phyloP scores from a whole-genome alignment of 1,284 basidiomycete species.

The Fomitopsis palustris region DNA sequence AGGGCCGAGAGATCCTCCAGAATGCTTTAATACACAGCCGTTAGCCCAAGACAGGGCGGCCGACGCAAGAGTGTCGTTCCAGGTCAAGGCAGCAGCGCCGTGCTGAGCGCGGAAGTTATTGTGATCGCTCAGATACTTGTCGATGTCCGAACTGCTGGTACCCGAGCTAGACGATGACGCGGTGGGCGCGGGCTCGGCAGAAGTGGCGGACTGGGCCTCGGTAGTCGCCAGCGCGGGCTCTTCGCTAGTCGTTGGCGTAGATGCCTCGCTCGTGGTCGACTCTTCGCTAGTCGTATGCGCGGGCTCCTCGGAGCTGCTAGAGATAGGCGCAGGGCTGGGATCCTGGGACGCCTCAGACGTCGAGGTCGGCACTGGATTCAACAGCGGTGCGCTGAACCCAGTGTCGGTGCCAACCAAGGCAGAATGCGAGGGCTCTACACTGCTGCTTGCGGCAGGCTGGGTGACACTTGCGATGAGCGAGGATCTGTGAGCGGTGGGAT shows the following conservation, averaged over 20 bases:
- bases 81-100: constrained; percentile 53
- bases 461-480: background rate
- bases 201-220: constrained; percentile 7
- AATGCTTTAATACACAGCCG: constrained; percentile 59
- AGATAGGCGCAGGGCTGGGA: background rate
- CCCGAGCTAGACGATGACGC: constrained; percentile 1
- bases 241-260: background rate
- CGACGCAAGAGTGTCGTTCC: constrained; percentile 50
- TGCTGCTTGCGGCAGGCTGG: constrained; percentile 5
- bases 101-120: constrained; percentile 58
- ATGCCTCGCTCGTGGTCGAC: background rate
- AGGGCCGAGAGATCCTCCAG: constrained; percentile 55
- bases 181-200: constrained; percentile 4
- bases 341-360: background rate
- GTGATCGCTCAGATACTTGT: constrained; percentile 50
- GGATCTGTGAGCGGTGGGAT: background rate
- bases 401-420: background rate
- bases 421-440: constrained; percentile 10
- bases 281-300: background rate
- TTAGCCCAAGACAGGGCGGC: constrained; percentile 66
- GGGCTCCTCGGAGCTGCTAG: background rate
- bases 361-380: background rate
- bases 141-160: constrained; percentile 27
- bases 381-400: background rate
- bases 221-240: background rate